Conservation (phyloP, 148 eudicot species). For the Heliosperma pusillum region DNA sequence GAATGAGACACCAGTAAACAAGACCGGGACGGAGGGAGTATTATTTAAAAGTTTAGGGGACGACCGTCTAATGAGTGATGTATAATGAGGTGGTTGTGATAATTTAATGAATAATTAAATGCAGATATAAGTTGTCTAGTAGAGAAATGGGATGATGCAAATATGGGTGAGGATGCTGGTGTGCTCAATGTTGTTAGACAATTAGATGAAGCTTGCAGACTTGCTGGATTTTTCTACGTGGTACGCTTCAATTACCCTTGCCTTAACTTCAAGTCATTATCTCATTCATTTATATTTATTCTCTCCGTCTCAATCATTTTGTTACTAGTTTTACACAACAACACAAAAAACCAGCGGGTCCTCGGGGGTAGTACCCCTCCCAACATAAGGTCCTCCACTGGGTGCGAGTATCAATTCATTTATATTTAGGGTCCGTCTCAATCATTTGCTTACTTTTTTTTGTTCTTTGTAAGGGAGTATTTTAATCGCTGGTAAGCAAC, state of each 20-base stretch:
- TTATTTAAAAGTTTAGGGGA: no score
- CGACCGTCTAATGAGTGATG: no score
- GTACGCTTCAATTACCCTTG: slow-evolving; percentile 23
- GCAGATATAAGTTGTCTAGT: slow-evolving; percentile 67
- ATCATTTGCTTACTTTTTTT: neutral
- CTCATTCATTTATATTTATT: neutral
- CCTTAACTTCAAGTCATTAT: neutral
- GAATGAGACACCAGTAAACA: no score
- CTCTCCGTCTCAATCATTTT: neutral
- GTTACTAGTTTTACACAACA: no score
- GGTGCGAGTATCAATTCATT: no score
- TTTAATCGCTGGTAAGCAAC: no score
- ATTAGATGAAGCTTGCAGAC: slow-evolving; percentile 68
- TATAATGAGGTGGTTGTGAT: no score
- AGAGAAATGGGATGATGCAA: slow-evolving; percentile 66
- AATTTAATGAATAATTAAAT: neutral
- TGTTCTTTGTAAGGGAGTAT: no score
- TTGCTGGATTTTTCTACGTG: slow-evolving; percentile 94
- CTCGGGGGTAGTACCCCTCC: no score
- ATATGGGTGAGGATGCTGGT: slow-evolving; percentile 47
- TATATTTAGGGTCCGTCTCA: neutral
- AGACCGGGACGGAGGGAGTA: no score
- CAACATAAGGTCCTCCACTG: no score
- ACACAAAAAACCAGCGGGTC: no score
- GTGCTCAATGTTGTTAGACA: slow-evolving; percentile 60